phyloP scores from a whole-genome alignment of 495 filamentous ascomycete species.

The Aspergillus olivimuriae region DNA sequence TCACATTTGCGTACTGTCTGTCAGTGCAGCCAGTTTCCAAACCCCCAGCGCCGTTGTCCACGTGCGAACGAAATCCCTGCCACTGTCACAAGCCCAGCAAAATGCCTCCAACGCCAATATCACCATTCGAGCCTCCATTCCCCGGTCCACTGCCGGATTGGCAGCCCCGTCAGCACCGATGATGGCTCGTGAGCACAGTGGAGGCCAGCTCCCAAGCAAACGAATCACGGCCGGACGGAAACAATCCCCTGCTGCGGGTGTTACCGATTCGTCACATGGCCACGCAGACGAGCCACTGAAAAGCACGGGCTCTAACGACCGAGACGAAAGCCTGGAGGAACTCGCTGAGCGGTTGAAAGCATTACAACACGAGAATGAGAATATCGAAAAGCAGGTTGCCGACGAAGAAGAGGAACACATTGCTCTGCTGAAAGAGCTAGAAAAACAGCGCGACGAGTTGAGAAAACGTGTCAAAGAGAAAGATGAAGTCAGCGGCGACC shows the following conservation, averaged over 20 bases:
- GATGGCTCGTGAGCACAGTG: conserved; percentile 59
- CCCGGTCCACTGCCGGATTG: conserved; percentile 46
- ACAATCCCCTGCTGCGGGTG: conserved; percentile 65
- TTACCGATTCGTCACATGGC: conserved; percentile 38
- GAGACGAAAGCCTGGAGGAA: conserved; percentile 41
- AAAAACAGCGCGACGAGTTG: conserved; percentile 65
- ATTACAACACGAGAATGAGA: conserved; percentile 69
- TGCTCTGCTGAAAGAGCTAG: conserved; percentile 49
- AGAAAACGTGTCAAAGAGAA: conserved; percentile 72
- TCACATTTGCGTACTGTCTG: conserved; percentile 83
- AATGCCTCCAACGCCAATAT: conserved; percentile 37
- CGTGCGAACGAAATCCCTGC: conserved; percentile 60
- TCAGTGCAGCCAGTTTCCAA: conserved; percentile 85
- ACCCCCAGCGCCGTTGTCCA: conserved; percentile 80
- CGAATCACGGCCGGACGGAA: conserved; percentile 66
- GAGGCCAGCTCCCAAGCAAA: conserved; percentile 49
- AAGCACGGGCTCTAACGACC: conserved; percentile 19
- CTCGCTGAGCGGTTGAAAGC: conserved; percentile 66
- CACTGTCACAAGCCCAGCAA: conserved; percentile 46
- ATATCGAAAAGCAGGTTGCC: conserved; percentile 54
- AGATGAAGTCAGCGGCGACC: conserved; percentile 73
- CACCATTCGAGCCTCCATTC: conserved; percentile 38
- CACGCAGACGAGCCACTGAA: conserved; percentile 35
- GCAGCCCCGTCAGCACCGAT: conserved; percentile 45
- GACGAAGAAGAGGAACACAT: conserved; percentile 72